These are phyloP conservation scores for Phytomonas francai DNA, from an alignment of 208 protist species.

Conservation along the genomic window DNA sequence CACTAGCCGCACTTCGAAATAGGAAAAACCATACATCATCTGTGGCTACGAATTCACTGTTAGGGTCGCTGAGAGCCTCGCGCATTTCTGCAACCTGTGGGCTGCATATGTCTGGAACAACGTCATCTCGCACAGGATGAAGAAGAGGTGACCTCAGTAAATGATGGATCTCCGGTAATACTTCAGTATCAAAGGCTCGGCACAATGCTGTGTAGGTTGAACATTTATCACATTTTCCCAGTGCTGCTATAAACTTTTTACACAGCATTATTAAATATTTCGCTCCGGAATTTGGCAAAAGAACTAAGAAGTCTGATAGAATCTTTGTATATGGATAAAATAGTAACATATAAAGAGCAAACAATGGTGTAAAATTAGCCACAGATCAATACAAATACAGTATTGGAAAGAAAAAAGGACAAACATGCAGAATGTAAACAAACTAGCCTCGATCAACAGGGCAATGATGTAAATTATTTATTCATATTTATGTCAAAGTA, in stretches of 20 bases:
- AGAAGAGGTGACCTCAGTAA: constrained; percentile 30
- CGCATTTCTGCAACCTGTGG: constrained; percentile 40
- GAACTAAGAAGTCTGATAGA: constrained; percentile 9
- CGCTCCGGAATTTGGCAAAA: neutral
- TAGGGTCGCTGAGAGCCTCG: constrained; percentile 21
- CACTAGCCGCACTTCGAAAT: constrained; percentile 27
- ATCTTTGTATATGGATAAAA: neutral
- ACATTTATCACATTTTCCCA: constrained; percentile 25
- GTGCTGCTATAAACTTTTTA: constrained; percentile 20
- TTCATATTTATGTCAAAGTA: neutral
- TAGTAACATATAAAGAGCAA: neutral
- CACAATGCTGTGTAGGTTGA: constrained; percentile 18
- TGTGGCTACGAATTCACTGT: constrained; percentile 6
- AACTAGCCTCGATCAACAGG: neutral
- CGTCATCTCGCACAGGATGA: constrained; percentile 46
- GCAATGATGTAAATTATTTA: neutral
- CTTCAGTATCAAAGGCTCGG: constrained; percentile 15
- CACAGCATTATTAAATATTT: constrained; percentile 10
- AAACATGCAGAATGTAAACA: neutral
- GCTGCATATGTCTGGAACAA: constrained; percentile 61
- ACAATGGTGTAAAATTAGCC: too few species aligned
- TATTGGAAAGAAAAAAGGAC: neutral
- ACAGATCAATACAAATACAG: neutral
- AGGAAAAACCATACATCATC: constrained; percentile 84
- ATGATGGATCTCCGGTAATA: constrained; percentile 38